phyloP scores from a whole-genome alignment of 192 early-diverging fungal species.

The Coemansia sp. region DNA sequence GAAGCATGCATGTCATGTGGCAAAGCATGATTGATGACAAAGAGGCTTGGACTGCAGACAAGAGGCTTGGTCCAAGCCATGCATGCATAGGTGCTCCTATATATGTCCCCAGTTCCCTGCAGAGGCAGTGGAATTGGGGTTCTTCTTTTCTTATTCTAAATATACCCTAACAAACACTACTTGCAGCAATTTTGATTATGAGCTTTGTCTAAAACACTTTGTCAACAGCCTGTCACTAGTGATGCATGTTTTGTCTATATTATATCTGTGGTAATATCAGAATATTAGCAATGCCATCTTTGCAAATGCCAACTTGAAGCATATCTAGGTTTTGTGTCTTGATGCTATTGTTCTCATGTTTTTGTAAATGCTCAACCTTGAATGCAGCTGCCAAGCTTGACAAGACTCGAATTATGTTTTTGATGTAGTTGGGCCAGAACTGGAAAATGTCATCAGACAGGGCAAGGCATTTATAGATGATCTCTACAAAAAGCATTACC shows the following conservation, averaged over 20 bases:
- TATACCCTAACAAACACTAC: no score
- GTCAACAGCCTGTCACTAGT: neutral
- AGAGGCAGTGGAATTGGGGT: no score
- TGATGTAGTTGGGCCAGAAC: neutral
- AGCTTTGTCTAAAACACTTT: no score
- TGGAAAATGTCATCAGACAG: neutral
- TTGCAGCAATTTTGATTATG: neutral
- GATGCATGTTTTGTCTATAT: neutral
- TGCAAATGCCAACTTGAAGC: neutral
- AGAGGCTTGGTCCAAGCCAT: no score
- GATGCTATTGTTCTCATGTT: neutral
- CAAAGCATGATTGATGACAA: no score
- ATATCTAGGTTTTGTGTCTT: neutral
- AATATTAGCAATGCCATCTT: neutral
- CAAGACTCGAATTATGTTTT: neutral
- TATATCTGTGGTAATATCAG: neutral
- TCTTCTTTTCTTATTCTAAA: no score
- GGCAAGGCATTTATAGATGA: neutral
- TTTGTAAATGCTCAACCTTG: neutral
- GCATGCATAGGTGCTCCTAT: no score
- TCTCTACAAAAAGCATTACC: no score
- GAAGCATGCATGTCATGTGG: no score
- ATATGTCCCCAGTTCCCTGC: no score
- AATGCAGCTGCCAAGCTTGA: neutral
- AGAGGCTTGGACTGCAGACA: no score